Base-by-base conservation (phyloP, 495 filamentous ascomycete genomes). In the Wilcoxina mikolae region DNA sequence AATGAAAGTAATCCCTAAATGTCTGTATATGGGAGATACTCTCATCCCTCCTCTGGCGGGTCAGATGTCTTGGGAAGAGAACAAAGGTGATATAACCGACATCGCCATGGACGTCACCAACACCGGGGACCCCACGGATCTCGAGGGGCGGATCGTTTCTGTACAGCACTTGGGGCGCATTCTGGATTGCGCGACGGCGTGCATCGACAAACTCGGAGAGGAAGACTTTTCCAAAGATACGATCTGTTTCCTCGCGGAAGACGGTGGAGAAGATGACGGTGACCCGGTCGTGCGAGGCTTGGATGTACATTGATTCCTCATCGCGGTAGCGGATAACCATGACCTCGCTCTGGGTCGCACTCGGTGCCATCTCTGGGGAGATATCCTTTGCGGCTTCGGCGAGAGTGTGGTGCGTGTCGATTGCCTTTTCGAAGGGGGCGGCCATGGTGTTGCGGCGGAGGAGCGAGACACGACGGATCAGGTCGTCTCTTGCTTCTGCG, bases 1-100 rank as follows among this genome's bases (percentile, higher is more conserved):
- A 99, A 68, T 99, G 91, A 76, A 99, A 99, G 69, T 99, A 96
- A 64, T 96, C 93, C 55, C 91, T 85, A 84, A 99, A 99, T 17
- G 90, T 99, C 71, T 99, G 93, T 60, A 99, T 95, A 65, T 99
- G 91, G 33, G 87, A 94, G 61, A 99, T 96, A 67, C 86, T 90
- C 55, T 95, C 90, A 44, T 85, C 82, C 70, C 91, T 81, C 63
- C 86, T 78, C 27, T 43, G 38, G 23, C 45, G 35, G 2, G 77
- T 79, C 54, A 99, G 74, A 68, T 99, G 91, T 56, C 91, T 79
- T 24, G 91, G 91, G 74, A 96, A 99, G 35, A 98, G 77, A 43
- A 98, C 91, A 71, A 99, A 99, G 3, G 91, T 96, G 56, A 99
- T 85, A 67, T 96, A 99, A 68, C 90, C 93, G 62, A 94, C 79